Evolutionary conservation across 768 basidiomycete genomes (phyloP).

Genomic region (Kondoa subrosea): DNA sequence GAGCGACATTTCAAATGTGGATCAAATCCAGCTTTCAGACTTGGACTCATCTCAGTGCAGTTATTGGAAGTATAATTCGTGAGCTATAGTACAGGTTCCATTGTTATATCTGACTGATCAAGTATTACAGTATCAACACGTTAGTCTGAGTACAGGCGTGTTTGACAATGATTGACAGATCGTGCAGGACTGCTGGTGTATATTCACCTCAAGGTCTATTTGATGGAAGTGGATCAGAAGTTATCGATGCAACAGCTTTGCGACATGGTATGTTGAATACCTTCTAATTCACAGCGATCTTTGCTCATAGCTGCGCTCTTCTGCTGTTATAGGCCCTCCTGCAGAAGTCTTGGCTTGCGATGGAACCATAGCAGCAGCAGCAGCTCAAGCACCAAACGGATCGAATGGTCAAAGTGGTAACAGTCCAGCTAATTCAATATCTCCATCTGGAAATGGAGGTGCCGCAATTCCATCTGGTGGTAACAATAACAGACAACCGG

Average conservation of each 20-base stretch:
- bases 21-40: background rate
- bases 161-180: too few species aligned
- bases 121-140: background rate
- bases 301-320: too few species aligned
- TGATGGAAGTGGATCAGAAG: background rate
- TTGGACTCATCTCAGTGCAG: background rate
- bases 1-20: background rate
- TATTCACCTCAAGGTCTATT: too few species aligned
- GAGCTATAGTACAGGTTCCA: background rate
- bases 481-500: too few species aligned
- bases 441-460: too few species aligned
- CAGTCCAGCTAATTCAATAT: too few species aligned
- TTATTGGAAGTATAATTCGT: background rate
- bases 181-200: too few species aligned
- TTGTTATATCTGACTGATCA: background rate
- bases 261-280: too few species aligned
- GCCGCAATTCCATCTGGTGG: too few species aligned
- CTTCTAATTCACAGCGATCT: too few species aligned
- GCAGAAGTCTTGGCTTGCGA: background rate
- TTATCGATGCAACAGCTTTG: background rate
- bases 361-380: background rate
- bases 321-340: too few species aligned
- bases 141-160: too few species aligned
- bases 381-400: background rate
- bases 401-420: background rate